Conservation (phyloP, 1,139 yeast species). For the Dujonia santamariae region DNA sequence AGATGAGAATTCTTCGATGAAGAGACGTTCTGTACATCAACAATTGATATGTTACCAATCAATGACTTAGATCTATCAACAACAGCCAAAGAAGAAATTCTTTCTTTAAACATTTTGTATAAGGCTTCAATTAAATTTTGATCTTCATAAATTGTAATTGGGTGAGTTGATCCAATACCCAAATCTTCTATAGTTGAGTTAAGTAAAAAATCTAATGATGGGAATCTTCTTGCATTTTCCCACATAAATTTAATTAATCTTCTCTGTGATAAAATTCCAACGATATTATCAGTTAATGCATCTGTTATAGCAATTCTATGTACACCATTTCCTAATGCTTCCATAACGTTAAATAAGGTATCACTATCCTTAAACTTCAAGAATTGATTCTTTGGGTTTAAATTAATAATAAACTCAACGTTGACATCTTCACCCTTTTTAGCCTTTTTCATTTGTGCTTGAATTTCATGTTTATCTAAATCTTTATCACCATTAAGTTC, state of each 20-base stretch:
- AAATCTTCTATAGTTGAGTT: conserved; percentile 65
- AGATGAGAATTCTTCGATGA: conserved; percentile 81
- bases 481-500: conserved; percentile 29
- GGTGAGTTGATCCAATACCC: conserved; percentile 66
- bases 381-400: conserved; percentile 86
- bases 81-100: conserved; percentile 92
- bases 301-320: conserved; percentile 86
- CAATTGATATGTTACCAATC: conserved; percentile 89
- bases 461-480: conserved; percentile 21
- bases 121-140: conserved; percentile 84
- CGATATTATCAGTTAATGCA: conserved; percentile 40
- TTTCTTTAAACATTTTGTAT: conserved; percentile 75
- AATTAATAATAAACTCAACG: conserved; percentile 70
- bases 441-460: conserved; percentile 44
- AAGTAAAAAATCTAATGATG: conserved; percentile 70
- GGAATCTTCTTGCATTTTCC: conserved; percentile 89
- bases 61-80: conserved; percentile 73
- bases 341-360: conserved; percentile 70
- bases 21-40: conserved; percentile 86
- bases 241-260: conserved; percentile 78
- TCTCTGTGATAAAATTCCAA: conserved; percentile 87
- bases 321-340: conserved; percentile 85
- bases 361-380: conserved; percentile 69
- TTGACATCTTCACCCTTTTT: conserved; percentile 72
- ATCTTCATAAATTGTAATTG: conserved; percentile 81